Percentiles rank a stretch among this genome's conserved stretches.
These are phyloP conservation scores for Fusarium piperis DNA, from an alignment of 2,329 filamentous ascomycete species.

Conservation along the genomic window DNA sequence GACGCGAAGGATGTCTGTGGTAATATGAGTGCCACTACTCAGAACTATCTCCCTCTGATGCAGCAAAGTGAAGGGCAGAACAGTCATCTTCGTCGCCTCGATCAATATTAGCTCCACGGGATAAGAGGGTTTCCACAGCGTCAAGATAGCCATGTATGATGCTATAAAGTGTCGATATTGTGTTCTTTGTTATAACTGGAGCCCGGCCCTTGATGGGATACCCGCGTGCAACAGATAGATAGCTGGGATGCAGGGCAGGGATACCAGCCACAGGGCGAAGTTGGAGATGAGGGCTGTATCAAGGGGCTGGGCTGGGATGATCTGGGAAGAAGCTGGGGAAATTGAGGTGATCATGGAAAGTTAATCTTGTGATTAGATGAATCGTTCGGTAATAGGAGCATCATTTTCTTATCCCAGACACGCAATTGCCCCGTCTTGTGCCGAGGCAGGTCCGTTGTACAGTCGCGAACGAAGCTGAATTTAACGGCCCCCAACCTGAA, in stretches of 20 bases:
- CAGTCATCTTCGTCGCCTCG: not conserved
- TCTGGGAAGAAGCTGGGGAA: not conserved
- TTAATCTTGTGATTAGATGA: not conserved
- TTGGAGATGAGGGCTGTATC: not conserved
- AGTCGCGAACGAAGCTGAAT: not conserved
- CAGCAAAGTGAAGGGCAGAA: not conserved
- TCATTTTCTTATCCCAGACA: not conserved
- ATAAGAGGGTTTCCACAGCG: not conserved
- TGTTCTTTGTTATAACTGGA: too few species aligned
- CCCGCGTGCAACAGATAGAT: too few species aligned
- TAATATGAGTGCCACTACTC: not conserved
- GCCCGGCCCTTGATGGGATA: too few species aligned
- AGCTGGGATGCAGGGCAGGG: not conserved
- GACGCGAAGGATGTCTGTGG: slow-evolving; percentile 22
- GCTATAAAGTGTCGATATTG: too few species aligned
- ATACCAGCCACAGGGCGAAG: not conserved
- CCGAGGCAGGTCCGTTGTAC: not conserved
- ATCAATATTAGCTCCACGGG: not conserved
- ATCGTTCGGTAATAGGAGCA: not conserved
- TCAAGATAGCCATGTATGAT: too few species aligned
- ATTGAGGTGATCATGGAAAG: not conserved
- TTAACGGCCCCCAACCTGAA: not conserved
- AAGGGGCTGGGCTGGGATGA: not conserved
- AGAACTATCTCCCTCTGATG: not conserved
- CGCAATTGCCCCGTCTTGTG: not conserved